Evolutionary conservation across 2,329 filamentous ascomycete genomes (phyloP).

Genomic region (Fusarium camptoceras): DNA sequence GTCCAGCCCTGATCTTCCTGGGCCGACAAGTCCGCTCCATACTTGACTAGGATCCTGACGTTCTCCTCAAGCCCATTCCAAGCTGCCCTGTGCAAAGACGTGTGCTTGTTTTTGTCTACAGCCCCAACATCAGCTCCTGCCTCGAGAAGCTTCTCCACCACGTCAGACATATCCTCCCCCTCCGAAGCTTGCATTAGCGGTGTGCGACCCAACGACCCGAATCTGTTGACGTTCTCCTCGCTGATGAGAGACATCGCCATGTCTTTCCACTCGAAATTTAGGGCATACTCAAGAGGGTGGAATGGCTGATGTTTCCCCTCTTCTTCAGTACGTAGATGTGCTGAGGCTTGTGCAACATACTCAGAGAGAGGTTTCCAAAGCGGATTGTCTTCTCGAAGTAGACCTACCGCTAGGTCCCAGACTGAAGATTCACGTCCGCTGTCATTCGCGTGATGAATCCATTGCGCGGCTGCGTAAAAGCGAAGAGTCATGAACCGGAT

Average conservation of each 20-base stretch:
- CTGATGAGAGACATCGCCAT: not conserved
- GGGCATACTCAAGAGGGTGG: not conserved
- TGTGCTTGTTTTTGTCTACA: fast-evolving
- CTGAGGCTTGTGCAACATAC: not conserved
- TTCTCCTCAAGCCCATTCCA: fast-evolving
- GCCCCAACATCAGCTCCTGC: not conserved
- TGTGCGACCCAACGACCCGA: not conserved
- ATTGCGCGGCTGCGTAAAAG: fast-evolving
- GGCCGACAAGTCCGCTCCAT: fast-evolving
- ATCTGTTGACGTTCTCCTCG: not conserved
- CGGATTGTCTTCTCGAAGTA: not conserved
- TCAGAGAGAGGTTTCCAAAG: not conserved
- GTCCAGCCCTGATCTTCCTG: fast-evolving
- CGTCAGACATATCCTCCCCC: not conserved
- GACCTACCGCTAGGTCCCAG: not conserved
- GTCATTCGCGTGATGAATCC: fast-evolving
- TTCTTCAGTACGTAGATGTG: fast-evolving
- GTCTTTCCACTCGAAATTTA: not conserved
- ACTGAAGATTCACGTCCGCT: not conserved
- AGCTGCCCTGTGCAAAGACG: not conserved
- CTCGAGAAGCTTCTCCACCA: not conserved
- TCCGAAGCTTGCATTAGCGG: not conserved
- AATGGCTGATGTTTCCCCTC: not conserved
- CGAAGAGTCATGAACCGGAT: fast-evolving
- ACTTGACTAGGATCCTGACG: not conserved